Base-by-base conservation (phyloP, 148 eudicot species). In the Cornus suecica region DNA sequence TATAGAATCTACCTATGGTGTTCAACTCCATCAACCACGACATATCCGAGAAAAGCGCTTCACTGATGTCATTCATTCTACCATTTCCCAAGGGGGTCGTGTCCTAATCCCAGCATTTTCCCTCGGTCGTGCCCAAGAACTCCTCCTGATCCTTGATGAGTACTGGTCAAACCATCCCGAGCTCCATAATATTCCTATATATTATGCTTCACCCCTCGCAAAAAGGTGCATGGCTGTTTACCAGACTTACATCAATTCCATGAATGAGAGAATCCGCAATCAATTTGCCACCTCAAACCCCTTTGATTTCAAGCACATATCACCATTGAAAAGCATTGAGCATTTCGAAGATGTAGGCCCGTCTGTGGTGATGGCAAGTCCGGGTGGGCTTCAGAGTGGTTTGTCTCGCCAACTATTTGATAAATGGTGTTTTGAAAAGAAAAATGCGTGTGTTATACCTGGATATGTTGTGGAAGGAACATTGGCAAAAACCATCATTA, bases 381-480 rank as follows among this genome's bases (percentile, higher is more conserved):
- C 98, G 0, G 73, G 96, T 77, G 89, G 92, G 54, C 97, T 94
- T 27, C 98, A 94, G 71, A 94, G 97, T 71, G 98, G 98, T 80
- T 61, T 94, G 16, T 94, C 98, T 30, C 84, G 98, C 64, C 98
- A 94, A 82, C 91, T 94, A 58, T 94, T 94, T 68, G 98, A 94
- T 66, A 90, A 76, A 81, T 94, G 98, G 98, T 94, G 98, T 65
- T 62, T 89, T 27, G 95, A 94, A 75, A 92, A 88, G 90, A 92
- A 75, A 75, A 94, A 94, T 79, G 88, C 98, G 16, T 94, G 98
- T 82, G 90, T 94, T 24, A 84, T 92, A 80, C 98, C 98, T 10
- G 98, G 98, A 52, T 94, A 90, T 83, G 94, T 94, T 15, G 94
- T 94, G 54, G 95, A 88, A 84, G 98, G 98, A 73, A 94, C 96